A percentile compares a stretch with the other conserved stretches of the same genome.
These are phyloP conservation scores for Zygotorulaspora chibaensis DNA, from an alignment of 805 yeast genomes.

Conservation along the genomic window DNA sequence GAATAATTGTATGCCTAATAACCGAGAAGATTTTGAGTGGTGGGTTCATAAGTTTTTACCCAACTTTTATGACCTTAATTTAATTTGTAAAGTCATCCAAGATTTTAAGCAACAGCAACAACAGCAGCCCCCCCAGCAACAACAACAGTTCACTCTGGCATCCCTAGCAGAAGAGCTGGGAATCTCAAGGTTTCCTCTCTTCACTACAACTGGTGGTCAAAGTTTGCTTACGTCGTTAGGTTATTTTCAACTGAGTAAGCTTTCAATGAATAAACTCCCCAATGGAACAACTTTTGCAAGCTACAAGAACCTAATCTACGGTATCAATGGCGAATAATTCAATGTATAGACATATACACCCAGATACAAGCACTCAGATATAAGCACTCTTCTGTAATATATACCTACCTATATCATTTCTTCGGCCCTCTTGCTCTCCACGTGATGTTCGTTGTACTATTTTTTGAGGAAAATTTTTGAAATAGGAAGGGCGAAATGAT, in stretches of 20 bases:
- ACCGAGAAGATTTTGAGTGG: conserved; percentile 70
- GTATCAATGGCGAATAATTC: conserved; percentile 34
- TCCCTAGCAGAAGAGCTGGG: conserved; percentile 66
- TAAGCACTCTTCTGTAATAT: not conserved
- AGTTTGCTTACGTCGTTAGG: conserved; percentile 60
- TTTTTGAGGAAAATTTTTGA: not conserved
- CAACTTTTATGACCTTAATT: conserved; percentile 75
- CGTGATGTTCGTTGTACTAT: not conserved
- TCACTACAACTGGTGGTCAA: conserved; percentile 58
- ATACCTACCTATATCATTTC: not conserved
- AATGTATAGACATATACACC: not conserved
- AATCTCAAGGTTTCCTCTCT: conserved; percentile 54
- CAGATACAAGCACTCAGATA: not conserved
- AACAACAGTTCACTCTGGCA: conserved; percentile 40
- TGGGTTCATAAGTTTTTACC: conserved; percentile 76
- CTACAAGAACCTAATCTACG: conserved; percentile 51
- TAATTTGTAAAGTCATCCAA: conserved; percentile 37
- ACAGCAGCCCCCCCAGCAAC: conserved; percentile 17
- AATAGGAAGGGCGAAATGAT: not conserved
- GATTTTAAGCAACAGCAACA: conserved; percentile 26
- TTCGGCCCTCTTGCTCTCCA: not conserved
- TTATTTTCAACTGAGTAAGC: conserved; percentile 50
- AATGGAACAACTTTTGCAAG: conserved; percentile 37
- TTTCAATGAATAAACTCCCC: conserved; percentile 34
- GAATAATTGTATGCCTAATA: conserved; percentile 72